These are phyloP conservation scores for Stemphylium beticola DNA, from an alignment of 2,329 filamentous ascomycete species.

Conservation along the genomic window DNA sequence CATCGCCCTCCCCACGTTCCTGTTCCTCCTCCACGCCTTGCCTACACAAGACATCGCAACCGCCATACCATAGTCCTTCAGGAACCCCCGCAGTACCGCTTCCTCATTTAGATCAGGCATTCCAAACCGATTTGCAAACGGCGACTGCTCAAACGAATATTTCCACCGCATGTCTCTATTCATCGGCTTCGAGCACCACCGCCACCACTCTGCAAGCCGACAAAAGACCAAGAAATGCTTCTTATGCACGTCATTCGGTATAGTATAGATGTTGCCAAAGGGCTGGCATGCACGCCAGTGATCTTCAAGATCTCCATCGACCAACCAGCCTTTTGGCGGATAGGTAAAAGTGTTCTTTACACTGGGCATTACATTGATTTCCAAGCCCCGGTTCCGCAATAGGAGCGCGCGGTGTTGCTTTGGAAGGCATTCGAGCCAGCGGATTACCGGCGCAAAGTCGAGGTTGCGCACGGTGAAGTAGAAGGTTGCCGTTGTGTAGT, in stretches of 20 bases:
- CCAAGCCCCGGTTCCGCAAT: constrained; percentile 21
- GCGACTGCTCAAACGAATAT: constrained; percentile 16
- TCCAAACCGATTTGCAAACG: constrained; percentile 7
- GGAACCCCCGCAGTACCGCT: constrained; percentile 1
- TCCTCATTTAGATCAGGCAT: neutral
- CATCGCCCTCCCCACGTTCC: neutral
- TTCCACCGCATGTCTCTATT: constrained; percentile 2
- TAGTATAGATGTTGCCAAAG: constrained; percentile 34
- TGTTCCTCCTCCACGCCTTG: constrained; percentile 13
- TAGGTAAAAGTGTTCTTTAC: constrained; percentile 16
- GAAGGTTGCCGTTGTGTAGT: constrained; percentile 30
- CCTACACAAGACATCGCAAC: constrained; percentile 10
- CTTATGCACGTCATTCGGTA: constrained; percentile 2
- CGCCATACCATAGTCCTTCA: constrained; percentile 3
- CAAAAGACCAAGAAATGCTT: constrained; percentile 27
- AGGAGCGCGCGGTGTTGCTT: constrained; percentile 24
- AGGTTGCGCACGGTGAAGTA: constrained; percentile 22
- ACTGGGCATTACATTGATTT: constrained; percentile 13
- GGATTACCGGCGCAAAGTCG: constrained; percentile 17
- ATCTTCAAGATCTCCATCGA: constrained; percentile 17
- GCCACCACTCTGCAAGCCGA: constrained; percentile 26
- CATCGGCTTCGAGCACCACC: neutral
- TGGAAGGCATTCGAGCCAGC: constrained; percentile 25
- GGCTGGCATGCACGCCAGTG: constrained; percentile 31
- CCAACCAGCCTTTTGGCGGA: constrained; percentile 20